Base-by-base conservation (phyloP, 352 stramenopile genomes). In the Phytophthora pisi region DNA sequence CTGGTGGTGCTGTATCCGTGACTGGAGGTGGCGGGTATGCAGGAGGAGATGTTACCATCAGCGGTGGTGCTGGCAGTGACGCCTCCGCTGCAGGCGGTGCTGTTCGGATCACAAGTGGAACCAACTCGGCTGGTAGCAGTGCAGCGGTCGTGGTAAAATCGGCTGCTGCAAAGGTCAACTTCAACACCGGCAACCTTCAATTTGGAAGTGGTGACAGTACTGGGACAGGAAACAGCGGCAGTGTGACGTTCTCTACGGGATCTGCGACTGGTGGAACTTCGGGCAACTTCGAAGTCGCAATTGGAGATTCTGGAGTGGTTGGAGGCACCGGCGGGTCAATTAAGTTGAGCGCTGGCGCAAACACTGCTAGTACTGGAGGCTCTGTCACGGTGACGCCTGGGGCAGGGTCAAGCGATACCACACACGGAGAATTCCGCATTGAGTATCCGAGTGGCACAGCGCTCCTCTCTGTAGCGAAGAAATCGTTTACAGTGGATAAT, bases 351-450 rank as follows among this genome's bases (percentile, higher is more conserved):
- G 80, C 79, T 16, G 82, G 82, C 0, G 31, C 57, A 13, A 82
- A 82, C 51, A 43, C 57, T 0, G 45, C 36, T 3, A 34, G 3
- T 24, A 72, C 63, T 15, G 82, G 81, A 8, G 77, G 81, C 0
- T 77, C 72, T 10, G 69, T 91, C 10, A 64, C 82, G 15, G 52
- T 75, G 28, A 84, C 71, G 1, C 79, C 78, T 7, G 82, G 79
- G 2, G 53, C 61, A 61, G 78, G 79, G 15, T 51, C 65, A 2
- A 72, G 23, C 5, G 53, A 74, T 34, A 28, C 53, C 2, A 57
- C 30, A 0, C 62, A 86, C 26, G 79, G 79, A 2, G 56, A 57
- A 24, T 88, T 88, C 49, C 66, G 69, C 8, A 75, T 86, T 9
- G 77, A 86, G 31, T 79, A 77, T 59, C 68, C 71, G 11, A 74